Percentiles rank a stretch among this genome's conserved stretches.
Conservation (phyloP, 2,329 filamentous ascomycete genomes). For the Cordyceps pruinosa region DNA sequence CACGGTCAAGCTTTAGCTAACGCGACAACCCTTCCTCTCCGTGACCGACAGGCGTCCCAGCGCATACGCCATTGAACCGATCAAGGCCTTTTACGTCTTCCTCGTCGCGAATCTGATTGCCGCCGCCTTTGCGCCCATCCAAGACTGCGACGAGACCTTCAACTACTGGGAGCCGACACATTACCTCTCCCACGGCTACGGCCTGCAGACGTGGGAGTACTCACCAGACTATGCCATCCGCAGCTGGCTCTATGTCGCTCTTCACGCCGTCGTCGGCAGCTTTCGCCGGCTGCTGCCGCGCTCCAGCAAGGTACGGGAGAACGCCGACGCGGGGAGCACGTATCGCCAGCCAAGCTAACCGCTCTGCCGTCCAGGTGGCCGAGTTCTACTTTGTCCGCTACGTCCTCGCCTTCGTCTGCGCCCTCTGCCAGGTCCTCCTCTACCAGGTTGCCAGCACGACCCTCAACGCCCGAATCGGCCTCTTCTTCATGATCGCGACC, state of each 20-base stretch:
- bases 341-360: conserved; percentile 2
- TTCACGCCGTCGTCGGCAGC: conserved; percentile 70
- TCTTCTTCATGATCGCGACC: conserved; percentile 74
- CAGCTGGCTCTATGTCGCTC: conserved; percentile 82
- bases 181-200: conserved; percentile 87
- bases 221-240: conserved; percentile 90
- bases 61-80: conserved; percentile 61
- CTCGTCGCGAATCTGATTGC: conserved; percentile 66
- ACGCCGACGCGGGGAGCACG: no score
- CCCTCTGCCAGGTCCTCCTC: conserved; percentile 73
- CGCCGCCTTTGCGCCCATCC: conserved; percentile 80
- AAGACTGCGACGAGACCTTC: conserved; percentile 97
- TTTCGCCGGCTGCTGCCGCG: conserved; percentile 57
- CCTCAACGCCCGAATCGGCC: conserved; percentile 74
- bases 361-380: conserved; percentile 35
- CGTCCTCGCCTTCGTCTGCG: conserved; percentile 66
- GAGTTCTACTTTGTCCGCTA: conserved; percentile 88
- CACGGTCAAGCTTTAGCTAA: background rate
- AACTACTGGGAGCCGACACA: conserved; percentile 99
- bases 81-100: conserved; percentile 75
- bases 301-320: conserved; percentile 45
- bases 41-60: conserved; percentile 35
- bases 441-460: conserved; percentile 70
- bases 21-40: background rate
- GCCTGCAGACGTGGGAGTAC: conserved; percentile 97